Evolutionary conservation across 441 rosid species (phyloP).

Genomic region (Dalechampia spathulata): DNA sequence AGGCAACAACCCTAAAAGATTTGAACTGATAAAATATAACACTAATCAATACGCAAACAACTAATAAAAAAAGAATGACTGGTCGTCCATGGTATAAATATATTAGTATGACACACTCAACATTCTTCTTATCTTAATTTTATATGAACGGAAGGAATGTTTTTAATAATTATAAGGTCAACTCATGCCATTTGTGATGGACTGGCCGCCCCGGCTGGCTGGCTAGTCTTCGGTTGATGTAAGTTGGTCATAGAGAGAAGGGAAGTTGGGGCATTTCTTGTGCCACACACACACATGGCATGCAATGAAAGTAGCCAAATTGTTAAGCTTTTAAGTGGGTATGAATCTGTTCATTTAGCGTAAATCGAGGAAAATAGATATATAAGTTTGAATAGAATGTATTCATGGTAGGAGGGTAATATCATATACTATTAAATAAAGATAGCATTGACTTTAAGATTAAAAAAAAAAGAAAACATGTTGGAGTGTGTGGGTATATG

Average conservation of each 20-base stretch:
- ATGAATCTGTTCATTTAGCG: neutral
- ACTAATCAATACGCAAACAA: slow-evolving; percentile 14
- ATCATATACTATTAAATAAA: neutral
- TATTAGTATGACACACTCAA: slow-evolving; percentile 22
- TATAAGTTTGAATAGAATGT: too few species aligned
- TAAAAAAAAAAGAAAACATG: neutral
- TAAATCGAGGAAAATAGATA: slow-evolving; percentile 5
- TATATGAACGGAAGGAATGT: slow-evolving; percentile 4
- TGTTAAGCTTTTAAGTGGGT: slow-evolving; percentile 9
- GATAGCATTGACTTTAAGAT: slow-evolving; percentile 35
- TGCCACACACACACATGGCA: slow-evolving; percentile 3
- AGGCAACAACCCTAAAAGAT: slow-evolving; percentile 8
- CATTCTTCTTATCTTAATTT: slow-evolving; percentile 25
- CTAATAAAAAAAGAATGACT: slow-evolving; percentile 18
- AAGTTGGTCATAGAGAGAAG: too few species aligned
- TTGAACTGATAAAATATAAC: neutral
- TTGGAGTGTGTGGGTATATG: slow-evolving; percentile 7
- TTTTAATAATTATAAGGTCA: slow-evolving; percentile 21
- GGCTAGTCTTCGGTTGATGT: too few species aligned
- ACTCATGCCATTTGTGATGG: slow-evolving; percentile 19
- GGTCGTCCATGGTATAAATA: slow-evolving; percentile 16
- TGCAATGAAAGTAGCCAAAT: slow-evolving; percentile 6
- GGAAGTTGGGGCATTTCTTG: too few species aligned
- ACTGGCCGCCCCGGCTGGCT: slow-evolving; percentile 1
- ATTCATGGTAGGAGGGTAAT: neutral